Conservation (phyloP, 2,329 filamentous ascomycete genomes). For the Lanzia echinophila region DNA sequence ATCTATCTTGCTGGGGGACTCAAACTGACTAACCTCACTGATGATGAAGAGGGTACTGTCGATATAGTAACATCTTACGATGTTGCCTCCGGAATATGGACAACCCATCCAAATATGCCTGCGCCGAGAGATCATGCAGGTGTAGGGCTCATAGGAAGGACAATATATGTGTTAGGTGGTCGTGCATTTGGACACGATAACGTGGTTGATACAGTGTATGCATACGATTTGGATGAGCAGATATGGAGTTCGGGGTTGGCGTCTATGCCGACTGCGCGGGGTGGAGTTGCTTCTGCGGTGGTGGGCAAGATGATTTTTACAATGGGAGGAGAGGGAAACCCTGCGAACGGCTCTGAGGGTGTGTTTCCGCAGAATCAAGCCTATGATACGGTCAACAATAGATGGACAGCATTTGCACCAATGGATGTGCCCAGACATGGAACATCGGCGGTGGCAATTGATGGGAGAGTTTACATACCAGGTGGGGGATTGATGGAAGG, state of each 20-base stretch:
- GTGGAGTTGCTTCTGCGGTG: constrained; percentile 28
- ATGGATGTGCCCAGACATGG: constrained; percentile 34
- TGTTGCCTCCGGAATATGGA: constrained; percentile 25
- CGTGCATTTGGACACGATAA: constrained; percentile 26
- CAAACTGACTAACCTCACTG: constrained; percentile 6
- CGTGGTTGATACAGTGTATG: constrained; percentile 32
- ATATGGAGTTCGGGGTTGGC: constrained; percentile 25
- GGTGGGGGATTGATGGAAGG: constrained; percentile 28
- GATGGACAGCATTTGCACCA: constrained; percentile 20
- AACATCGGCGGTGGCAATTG: constrained; percentile 27
- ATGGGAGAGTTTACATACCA: constrained; percentile 30
- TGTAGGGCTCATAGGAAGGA: constrained; percentile 5
- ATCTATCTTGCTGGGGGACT: constrained; percentile 37
- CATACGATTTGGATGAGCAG: constrained; percentile 26
- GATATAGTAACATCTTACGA: constrained; percentile 29
- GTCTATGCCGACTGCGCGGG: constrained; percentile 35
- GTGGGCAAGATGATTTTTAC: constrained; percentile 30
- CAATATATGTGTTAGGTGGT: constrained; percentile 30
- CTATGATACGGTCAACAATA: constrained; percentile 27
- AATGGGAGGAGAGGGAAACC: constrained; percentile 36
- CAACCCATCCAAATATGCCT: constrained; percentile 29
- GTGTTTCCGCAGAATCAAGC: constrained; percentile 30
- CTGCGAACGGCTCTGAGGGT: constrained; percentile 12
- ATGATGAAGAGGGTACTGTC: background rate
- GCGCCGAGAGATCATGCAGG: constrained; percentile 33